Conservation (phyloP, 148 eudicot species). For the Camellia granthamiana region DNA sequence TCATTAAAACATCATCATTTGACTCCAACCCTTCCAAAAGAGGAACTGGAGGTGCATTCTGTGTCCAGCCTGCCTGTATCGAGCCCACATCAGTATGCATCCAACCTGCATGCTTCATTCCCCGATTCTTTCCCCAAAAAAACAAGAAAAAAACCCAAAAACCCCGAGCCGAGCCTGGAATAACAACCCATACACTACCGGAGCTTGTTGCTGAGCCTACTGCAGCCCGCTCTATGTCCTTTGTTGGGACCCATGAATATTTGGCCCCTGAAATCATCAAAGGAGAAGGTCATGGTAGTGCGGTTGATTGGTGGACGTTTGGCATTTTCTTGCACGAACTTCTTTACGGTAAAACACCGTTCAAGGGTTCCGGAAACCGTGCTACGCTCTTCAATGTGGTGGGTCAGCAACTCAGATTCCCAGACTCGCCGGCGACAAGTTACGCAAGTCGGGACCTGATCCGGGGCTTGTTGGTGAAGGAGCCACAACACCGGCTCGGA, state of each 20-base stretch:
- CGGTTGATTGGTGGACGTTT: conserved; percentile 93
- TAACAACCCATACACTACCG: conserved; percentile 33
- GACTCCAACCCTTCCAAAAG: conserved; percentile 44
- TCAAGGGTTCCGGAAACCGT: conserved; percentile 83
- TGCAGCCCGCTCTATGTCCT: conserved; percentile 81
- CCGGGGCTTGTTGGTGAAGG: conserved; percentile 65
- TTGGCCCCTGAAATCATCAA: conserved; percentile 81
- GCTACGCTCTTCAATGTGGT: conserved; percentile 81
- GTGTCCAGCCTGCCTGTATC: conserved; percentile 69
- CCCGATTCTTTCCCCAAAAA: conserved; percentile 56
- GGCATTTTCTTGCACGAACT: conserved; percentile 77
- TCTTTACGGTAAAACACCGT: conserved; percentile 76
- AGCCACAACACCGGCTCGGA: conserved; percentile 75
- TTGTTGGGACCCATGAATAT: conserved; percentile 84
- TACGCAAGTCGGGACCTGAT: conserved; percentile 69
- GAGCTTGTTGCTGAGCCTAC: conserved; percentile 82
- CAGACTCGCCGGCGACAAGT: conserved; percentile 68
- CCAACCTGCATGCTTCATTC: conserved; percentile 76
- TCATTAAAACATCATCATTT: conserved; percentile 33
- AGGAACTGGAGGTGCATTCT: conserved; percentile 38
- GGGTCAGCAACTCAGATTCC: conserved; percentile 71
- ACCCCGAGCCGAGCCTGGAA: conserved; percentile 33
- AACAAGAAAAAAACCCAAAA: conserved; percentile 53
- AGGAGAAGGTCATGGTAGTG: conserved; percentile 91
- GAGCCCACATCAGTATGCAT: conserved; percentile 68